A percentile compares a stretch with the other conserved stretches of the same genome.
These are phyloP conservation scores for Eucalyptus erythrocorys DNA, from an alignment of 345 rosid genomes.

Conservation along the genomic window DNA sequence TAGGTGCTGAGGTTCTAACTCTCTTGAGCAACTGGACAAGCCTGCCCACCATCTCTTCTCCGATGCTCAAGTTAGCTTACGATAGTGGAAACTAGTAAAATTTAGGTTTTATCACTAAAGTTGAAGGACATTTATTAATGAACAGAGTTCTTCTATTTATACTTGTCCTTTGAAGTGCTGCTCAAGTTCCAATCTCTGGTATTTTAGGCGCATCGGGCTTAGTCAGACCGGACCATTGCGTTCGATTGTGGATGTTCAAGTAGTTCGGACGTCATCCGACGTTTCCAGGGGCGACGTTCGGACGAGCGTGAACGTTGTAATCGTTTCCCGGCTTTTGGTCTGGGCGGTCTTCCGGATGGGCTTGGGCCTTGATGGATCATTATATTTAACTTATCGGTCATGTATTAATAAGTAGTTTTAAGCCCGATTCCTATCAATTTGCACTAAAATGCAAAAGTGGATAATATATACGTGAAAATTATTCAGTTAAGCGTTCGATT, in stretches of 20 bases:
- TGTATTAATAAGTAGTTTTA: accelerated
- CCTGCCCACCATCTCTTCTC: neutral
- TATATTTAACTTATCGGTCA: neutral
- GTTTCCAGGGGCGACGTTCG: accelerated
- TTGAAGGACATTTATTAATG: neutral
- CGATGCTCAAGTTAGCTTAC: neutral
- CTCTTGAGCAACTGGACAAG: neutral
- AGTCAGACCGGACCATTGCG: neutral
- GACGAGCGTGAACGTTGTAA: neutral
- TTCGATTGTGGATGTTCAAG: neutral
- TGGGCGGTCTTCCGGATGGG: neutral
- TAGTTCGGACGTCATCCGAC: neutral
- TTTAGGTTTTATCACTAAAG: neutral
- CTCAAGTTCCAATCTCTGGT: neutral
- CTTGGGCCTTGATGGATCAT: neutral
- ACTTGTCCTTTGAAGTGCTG: neutral
- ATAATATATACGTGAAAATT: neutral
- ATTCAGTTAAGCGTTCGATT: neutral
- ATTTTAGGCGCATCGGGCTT: neutral
- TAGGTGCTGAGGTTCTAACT: accelerated
- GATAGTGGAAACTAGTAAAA: neutral
- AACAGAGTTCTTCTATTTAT: neutral
- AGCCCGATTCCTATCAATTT: neutral
- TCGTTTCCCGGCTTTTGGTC: neutral
- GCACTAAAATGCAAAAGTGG: neutral